A percentile compares a stretch with the other conserved stretches of the same genome.
phyloP scores from a whole-genome alignment of 768 basidiomycete species.

The Royoungia palumana region DNA sequence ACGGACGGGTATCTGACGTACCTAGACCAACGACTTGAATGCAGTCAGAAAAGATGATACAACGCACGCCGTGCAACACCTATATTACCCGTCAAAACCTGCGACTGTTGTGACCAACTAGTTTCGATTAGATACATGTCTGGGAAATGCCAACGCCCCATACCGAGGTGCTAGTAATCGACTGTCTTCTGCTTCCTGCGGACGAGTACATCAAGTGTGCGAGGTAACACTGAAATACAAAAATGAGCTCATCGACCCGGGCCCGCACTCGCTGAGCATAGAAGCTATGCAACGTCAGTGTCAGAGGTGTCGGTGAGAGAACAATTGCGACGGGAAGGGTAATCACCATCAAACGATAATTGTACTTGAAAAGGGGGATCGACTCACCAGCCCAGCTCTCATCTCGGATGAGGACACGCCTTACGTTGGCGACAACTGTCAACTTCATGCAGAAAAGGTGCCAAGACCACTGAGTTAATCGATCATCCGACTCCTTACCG shows the following conservation, averaged over 20 bases:
- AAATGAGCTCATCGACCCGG: slow-evolving; percentile 5
- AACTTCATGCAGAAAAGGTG: background rate
- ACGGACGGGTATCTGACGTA: background rate
- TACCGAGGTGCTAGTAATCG: slow-evolving; percentile 2
- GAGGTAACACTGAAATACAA: background rate
- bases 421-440: slow-evolving; percentile 2
- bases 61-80: background rate
- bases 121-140: background rate
- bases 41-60: background rate
- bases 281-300: background rate
- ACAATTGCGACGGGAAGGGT: background rate
- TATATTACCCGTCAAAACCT: background rate
- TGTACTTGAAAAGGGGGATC: background rate
- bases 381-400: background rate
- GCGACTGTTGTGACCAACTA: slow-evolving; percentile 1
- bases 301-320: background rate
- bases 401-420: background rate
- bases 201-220: background rate
- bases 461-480: background rate
- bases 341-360: slow-evolving; percentile 6
- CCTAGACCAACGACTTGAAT: slow-evolving; percentile 7
- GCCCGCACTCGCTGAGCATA: slow-evolving; percentile 6
- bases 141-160: background rate
- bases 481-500: background rate
- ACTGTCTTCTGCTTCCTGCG: slow-evolving; percentile 3